Evolutionary conservation across 805 yeast species (phyloP).

Genomic region (Tetrapisispora pingtungensis): DNA sequence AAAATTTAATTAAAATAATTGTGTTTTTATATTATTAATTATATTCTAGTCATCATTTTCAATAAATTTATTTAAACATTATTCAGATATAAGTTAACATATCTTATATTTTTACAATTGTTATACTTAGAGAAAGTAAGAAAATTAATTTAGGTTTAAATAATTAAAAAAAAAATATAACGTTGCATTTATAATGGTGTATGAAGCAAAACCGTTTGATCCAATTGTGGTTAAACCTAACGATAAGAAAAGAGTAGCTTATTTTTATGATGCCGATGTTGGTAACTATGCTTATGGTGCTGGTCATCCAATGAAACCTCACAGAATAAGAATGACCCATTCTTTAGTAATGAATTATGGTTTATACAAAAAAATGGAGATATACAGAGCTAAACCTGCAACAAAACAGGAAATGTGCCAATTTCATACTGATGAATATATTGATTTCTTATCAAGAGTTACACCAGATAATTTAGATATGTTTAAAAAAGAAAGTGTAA

Average conservation of each 20-base stretch:
- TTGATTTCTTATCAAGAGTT: conserved; percentile 82
- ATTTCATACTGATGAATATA: conserved; percentile 95
- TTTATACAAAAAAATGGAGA: conserved; percentile 91
- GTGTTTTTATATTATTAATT: too few species aligned
- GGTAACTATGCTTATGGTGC: conserved; percentile 98
- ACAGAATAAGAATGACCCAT: conserved; percentile 97
- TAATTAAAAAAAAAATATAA: too few species aligned
- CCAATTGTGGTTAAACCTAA: conserved; percentile 47
- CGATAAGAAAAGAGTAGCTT: conserved; percentile 52
- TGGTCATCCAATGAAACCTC: conserved; percentile 99
- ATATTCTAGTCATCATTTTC: too few species aligned
- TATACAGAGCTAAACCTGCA: conserved; percentile 94
- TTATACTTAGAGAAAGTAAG: too few species aligned
- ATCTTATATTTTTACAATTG: too few species aligned
- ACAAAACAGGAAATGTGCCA: conserved; percentile 97
- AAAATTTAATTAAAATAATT: too few species aligned
- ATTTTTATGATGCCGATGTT: conserved; percentile 82
- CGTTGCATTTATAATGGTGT: conserved; percentile 29
- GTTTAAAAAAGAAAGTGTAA: conserved; percentile 77
- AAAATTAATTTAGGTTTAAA: too few species aligned
- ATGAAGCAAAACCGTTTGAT: conserved; percentile 51
- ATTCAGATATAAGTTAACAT: too few species aligned
- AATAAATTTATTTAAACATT: too few species aligned
- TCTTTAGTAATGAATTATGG: conserved; percentile 95
- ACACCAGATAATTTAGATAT: conserved; percentile 85